Evolutionary conservation across 345 rosid genomes (phyloP).

Genomic region (Raphanus sativus): DNA sequence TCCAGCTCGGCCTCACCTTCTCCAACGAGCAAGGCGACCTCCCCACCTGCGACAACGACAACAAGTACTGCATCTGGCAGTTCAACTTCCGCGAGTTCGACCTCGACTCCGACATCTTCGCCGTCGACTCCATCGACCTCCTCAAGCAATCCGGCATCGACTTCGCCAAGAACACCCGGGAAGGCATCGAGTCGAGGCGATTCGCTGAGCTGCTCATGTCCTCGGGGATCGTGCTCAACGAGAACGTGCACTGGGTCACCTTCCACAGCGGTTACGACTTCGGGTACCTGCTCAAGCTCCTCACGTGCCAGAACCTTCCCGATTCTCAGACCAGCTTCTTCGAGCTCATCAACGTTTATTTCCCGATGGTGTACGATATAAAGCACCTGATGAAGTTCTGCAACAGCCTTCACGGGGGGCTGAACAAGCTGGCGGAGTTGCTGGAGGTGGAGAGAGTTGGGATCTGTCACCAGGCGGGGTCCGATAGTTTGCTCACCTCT

Average conservation of each 20-base stretch:
- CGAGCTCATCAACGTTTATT: neutral
- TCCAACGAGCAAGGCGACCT: constrained; percentile 77
- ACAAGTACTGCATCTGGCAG: constrained; percentile 67
- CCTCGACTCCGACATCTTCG: constrained; percentile 58
- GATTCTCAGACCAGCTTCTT: constrained; percentile 25
- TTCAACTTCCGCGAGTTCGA: constrained; percentile 84
- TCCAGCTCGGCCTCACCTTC: constrained; percentile 82
- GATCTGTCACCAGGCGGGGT: neutral
- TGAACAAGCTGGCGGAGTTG: neutral
- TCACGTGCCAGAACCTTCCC: constrained; percentile 69
- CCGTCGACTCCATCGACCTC: constrained; percentile 75
- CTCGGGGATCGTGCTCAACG: constrained; percentile 82
- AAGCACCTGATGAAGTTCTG: neutral
- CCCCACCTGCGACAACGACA: constrained; percentile 60
- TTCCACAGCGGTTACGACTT: constrained; percentile 96
- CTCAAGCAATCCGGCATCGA: constrained; percentile 73
- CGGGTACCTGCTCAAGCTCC: constrained; percentile 81
- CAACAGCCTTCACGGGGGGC: neutral
- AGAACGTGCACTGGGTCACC: constrained; percentile 79
- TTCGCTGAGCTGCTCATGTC: constrained; percentile 87
- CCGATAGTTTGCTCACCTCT: neutral
- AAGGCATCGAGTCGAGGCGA: constrained; percentile 59
- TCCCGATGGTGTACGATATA: neutral
- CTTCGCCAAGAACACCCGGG: constrained; percentile 57
- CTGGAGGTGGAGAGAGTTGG: neutral